Conservation (phyloP, 805 yeast species). For the Priceomyces castillae region DNA sequence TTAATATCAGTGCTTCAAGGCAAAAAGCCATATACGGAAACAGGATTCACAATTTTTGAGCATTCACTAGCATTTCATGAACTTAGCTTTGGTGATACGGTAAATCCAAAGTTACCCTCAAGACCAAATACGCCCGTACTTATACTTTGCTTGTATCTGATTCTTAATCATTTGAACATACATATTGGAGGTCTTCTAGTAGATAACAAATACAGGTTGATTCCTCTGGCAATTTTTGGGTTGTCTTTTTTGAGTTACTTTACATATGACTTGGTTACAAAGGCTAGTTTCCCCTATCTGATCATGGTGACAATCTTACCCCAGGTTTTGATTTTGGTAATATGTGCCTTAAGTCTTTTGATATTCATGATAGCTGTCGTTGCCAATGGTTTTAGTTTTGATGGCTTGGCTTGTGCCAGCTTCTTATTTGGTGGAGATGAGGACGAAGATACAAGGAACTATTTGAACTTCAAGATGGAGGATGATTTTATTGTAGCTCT, state of each 20-base stretch:
- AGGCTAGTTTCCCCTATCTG: constrained; percentile 50
- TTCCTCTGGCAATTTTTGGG: constrained; percentile 64
- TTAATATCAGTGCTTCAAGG: constrained; percentile 59
- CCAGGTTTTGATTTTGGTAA: constrained; percentile 52
- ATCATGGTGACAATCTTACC: constrained; percentile 64
- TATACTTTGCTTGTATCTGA: constrained; percentile 52
- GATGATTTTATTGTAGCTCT: constrained; percentile 70
- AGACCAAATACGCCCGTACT: constrained; percentile 55
- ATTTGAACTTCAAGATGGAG: constrained; percentile 39
- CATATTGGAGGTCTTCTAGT: constrained; percentile 62
- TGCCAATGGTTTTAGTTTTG: constrained; percentile 45
- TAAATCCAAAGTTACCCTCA: constrained; percentile 10
- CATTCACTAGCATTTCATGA: constrained; percentile 77
- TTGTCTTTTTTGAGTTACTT: constrained; percentile 46
- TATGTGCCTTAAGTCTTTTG: constrained; percentile 49
- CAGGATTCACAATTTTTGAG: constrained; percentile 72
- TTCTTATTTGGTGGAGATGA: constrained; percentile 24
- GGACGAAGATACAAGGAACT: constrained; percentile 18
- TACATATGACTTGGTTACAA: constrained; percentile 29
- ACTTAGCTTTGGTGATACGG: constrained; percentile 40
- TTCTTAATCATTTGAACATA: constrained; percentile 56
- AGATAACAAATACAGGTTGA: constrained; percentile 51
- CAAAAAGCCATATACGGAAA: constrained; percentile 53
- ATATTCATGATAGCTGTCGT: constrained; percentile 60
- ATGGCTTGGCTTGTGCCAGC: constrained; percentile 36